phyloP scores from a whole-genome alignment of 2,329 filamentous ascomycete genomes.

The Aspergillus glaucus region DNA sequence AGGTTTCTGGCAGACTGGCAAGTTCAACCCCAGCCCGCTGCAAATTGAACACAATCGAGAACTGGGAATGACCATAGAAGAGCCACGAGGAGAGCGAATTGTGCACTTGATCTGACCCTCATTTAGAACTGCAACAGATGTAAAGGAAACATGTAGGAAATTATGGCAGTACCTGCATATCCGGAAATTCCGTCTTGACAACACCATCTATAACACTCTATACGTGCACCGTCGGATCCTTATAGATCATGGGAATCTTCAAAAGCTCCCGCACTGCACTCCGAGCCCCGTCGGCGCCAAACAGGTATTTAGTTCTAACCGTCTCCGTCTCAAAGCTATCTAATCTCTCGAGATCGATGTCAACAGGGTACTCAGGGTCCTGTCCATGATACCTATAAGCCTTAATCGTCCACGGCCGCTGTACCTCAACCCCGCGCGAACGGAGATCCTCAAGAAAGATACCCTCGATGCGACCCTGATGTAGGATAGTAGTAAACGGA shows the following conservation, averaged over 20 bases:
- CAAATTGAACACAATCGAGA: not conserved
- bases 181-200: slow-evolving; percentile 2
- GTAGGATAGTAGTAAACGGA: not conserved
- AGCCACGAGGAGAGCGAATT: not conserved
- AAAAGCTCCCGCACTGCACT: slow-evolving; percentile 1
- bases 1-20: not conserved
- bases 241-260: slow-evolving; percentile 1
- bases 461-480: not conserved
- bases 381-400: not conserved
- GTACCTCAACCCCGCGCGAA: not conserved
- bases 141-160: not conserved
- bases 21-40: not conserved
- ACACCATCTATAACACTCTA: slow-evolving; percentile 4
- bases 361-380: not conserved
- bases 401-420: not conserved
- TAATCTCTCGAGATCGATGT: not conserved
- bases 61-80: slow-evolving; percentile 1
- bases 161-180: not conserved
- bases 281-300: not conserved
- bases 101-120: slow-evolving; percentile 1
- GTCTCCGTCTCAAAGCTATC: not conserved
- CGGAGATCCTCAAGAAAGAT: not conserved
- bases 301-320: not conserved
- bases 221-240: slow-evolving; percentile 1
- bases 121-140: not conserved